Base-by-base conservation (phyloP, 306 rosid species). In the Vigna trinervia region DNA sequence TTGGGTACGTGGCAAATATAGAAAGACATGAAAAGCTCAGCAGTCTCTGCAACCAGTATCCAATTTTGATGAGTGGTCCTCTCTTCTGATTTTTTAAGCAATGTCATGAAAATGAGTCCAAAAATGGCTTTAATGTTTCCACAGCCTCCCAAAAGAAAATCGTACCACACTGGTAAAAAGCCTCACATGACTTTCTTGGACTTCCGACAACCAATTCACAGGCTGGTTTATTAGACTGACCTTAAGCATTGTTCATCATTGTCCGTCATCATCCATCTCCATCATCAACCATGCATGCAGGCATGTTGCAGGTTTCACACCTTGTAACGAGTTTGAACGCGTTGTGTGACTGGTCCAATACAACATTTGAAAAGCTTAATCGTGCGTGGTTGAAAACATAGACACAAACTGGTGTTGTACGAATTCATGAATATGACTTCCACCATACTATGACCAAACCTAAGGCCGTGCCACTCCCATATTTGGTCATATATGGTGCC, bases 61-160 rank as follows among this genome's bases (percentile, higher is more conserved):
- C 78, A 84, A 66, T 79, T 84, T 41, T 63, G 66, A 26, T 62
- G 78, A 72, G 89, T 81, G 87, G 89, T 86, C 90, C 92, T 84
- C 26, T 43, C 2, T 12, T 19, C 48, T 41, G 59, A 74, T 74
- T 79, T 79, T 68, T 12, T 22, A 30, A 68, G 57, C 17, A 69
- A 57, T 65, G 78, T 17, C 71, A 61, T 52, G 38, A 63, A 63
- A 69, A 78, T 60, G 78, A 46, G 83, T 67, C 76, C 88, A 76
- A 69, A 81, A 77, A 7, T 30, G 70, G 30, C 67, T 72, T 85
- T 39, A 59, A 69, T 78, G 81, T 68, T 81, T 63, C 68, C 67
- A 78, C 50, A 66, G 38, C 66, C 52, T 22, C 66, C 53, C 74
- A 69, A 68, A 64, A 67, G 12, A 32, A 52, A 15, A 56, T 19